Conservation (phyloP, 352 stramenopile species). For the Phytophthora idaei region DNA sequence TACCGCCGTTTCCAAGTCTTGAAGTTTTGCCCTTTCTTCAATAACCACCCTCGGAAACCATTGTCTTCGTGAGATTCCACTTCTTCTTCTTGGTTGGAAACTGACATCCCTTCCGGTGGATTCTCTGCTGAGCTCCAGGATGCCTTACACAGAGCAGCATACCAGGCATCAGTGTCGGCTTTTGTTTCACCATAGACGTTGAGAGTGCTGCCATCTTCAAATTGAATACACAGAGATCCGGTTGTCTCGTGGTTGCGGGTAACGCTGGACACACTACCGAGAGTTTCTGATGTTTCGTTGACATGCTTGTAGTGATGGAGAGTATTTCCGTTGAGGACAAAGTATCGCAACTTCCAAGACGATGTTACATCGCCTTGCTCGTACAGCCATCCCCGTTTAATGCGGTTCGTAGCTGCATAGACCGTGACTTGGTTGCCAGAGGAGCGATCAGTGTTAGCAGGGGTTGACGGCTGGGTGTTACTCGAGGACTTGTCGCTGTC, state of each 20-base stretch:
- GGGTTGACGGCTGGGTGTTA: constrained; percentile 10
- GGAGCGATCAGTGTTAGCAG: constrained; percentile 11
- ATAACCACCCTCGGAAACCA: constrained; percentile 61
- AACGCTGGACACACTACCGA: constrained; percentile 60
- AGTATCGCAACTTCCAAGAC: constrained; percentile 76
- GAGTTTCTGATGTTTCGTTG: constrained; percentile 39
- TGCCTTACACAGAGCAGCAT: constrained; percentile 39
- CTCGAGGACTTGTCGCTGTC: constrained; percentile 16
- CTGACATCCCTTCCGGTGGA: neutral
- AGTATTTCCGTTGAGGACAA: constrained; percentile 55
- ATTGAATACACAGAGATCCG: constrained; percentile 51
- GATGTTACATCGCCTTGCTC: constrained; percentile 51
- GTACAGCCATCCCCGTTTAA: constrained; percentile 69
- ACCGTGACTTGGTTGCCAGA: constrained; percentile 11
- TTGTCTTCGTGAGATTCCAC: constrained; percentile 12
- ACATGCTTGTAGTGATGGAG: constrained; percentile 64
- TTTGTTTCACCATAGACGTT: constrained; percentile 54
- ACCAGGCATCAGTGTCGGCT: constrained; percentile 59
- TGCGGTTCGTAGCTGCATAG: constrained; percentile 1
- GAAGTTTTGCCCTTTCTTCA: constrained; percentile 84
- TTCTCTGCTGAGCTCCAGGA: constrained; percentile 29
- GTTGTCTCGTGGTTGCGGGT: constrained; percentile 34
- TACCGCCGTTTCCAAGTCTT: constrained; percentile 88
- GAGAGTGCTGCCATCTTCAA: constrained; percentile 51
- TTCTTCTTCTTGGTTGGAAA: constrained; percentile 28